phyloP scores from a whole-genome alignment of 2,329 filamentous ascomycete genomes.

The Alternaria sp. region DNA sequence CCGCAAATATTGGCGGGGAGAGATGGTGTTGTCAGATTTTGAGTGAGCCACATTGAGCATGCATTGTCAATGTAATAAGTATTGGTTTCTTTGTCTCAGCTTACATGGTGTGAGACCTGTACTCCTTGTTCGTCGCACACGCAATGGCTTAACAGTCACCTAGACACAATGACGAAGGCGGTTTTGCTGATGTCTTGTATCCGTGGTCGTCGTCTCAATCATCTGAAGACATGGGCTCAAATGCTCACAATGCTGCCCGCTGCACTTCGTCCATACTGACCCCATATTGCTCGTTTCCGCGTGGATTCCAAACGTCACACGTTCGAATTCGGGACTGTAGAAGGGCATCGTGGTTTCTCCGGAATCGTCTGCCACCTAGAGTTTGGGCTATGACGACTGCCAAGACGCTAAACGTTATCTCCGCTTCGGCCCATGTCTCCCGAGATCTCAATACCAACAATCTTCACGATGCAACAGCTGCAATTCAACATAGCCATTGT shows the following conservation, averaged over 20 bases:
- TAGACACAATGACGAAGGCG: neutral
- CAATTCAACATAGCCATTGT: neutral
- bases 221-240: neutral
- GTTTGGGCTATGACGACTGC: neutral
- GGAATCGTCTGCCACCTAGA: neutral
- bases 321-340: neutral
- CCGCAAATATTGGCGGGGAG: neutral
- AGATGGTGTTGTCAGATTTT: neutral
- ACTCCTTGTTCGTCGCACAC: neutral
- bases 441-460: neutral
- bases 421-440: neutral
- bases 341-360: neutral
- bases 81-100: neutral
- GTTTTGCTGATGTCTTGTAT: neutral
- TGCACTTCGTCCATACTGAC: neutral
- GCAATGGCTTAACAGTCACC: neutral
- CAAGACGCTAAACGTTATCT: neutral
- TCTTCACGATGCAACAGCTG: neutral
- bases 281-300: neutral
- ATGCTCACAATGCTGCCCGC: neutral
- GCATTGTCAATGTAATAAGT: neutral
- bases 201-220: neutral
- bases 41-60: neutral
- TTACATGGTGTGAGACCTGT: neutral
- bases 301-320: neutral